Evolutionary conservation across 1,139 yeast genomes (phyloP), one percentile per base, ranked within the genome.

Genomic region (Candida anutae): DNA sequence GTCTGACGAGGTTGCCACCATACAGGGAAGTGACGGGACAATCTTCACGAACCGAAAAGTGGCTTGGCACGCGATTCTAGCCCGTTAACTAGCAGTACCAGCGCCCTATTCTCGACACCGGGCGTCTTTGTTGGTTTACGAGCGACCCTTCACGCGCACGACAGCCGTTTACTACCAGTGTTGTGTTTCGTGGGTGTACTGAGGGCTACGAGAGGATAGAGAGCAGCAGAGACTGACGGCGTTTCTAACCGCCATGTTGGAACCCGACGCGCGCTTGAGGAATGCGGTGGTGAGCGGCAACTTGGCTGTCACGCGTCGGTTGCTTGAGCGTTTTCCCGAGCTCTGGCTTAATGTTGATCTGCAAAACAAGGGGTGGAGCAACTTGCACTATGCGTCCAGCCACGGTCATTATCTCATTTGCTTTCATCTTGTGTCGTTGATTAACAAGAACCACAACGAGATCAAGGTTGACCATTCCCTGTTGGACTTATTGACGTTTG

Each of bases 351-450:
- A 87, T 46, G 65, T 76, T 14, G 88, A 90, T 48, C 49, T 59
- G 12, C 62, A 77, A 10, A 34, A 60, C 23, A 75, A 80, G 42
- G 97, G 97, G 1, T 88, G 96, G 96, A 69, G 83, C 23, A 82
- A 85, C 28, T 63, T 88, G 27, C 97, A 88, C 53, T 87, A 85
- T 53, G 90, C 95, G 1, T 77, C 94, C 6, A 81, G 56, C 46
- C 60, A 82, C 42, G 95, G 96, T 18, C 73, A 82, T 40, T 83
- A 82, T 46, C 69, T 84, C 33, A 70, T 85, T 5, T 81, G 95
- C 46, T 85, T 77, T 31, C 69, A 71, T 34, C 39, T 73, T 11
- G 50, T 73, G 12, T 53, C 64, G 15, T 48, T 50, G 31, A 50
- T 67, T 22, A 51, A 55, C 35, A 48, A 53, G 23, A 42, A 39